Evolutionary conservation across 1,284 basidiomycete species (phyloP), one percentile per base, ranked within the genome.

Genomic region (Austropuccinia psidii): DNA sequence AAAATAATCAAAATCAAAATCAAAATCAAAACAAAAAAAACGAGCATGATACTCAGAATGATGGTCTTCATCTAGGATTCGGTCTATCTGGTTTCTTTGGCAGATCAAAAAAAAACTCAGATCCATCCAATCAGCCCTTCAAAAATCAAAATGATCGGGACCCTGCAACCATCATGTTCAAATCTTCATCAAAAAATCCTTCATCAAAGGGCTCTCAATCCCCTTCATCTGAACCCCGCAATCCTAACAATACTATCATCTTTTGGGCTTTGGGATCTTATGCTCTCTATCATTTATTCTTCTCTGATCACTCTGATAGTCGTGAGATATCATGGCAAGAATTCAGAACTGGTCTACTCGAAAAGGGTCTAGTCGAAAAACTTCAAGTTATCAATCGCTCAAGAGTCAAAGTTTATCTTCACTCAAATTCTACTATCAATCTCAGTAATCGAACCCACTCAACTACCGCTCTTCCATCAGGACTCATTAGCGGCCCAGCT

Each of bases 271-370:
- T 87, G 65, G 85, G 88, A 45, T 86, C 90, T 76, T 89, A 90
- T 78, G 84, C 87, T 11, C 83, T 90, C 77, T 87, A 87, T 47
- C 86, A 85, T 72, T 83, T 87, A 43, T 85, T 83, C 21, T 82
- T 84, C 0, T 83, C 86, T 0, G 84, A 84, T 55, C 35, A 33
- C 35, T 72, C 77, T 6, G 76, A 76, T 21, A 87, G 89, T 5
- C 87, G 89, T 76, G 94, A 98, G 82, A 96, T 98, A 77, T 97
- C 94, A 76, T 98, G 94, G 93, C 94, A 97, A 82, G 94, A 97
- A 81, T 98, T 98, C 84, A 88, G 93, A 75, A 94, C 91, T 64
- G 90, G 90, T 24, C 91, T 97, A 83, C 88, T 98, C 64, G 91
- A 96, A 81, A 94, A 95, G 81, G 95, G 93, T 49, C 87, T 98